phyloP scores from a whole-genome alignment of 345 rosid species.

The Toxicodendron radicans region DNA sequence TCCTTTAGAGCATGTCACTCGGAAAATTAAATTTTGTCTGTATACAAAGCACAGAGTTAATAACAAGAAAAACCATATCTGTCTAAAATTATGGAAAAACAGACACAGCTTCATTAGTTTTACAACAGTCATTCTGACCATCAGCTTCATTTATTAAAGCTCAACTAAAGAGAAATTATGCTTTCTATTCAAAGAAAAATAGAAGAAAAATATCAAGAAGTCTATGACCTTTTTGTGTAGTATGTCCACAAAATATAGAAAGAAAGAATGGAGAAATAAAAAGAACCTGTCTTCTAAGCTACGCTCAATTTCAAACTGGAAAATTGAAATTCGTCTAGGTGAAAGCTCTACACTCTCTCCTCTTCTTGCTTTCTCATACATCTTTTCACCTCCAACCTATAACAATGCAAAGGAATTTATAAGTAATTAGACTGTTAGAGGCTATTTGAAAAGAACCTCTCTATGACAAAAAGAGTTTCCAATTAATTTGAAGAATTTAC shows the following conservation, averaged over 20 bases:
- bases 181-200: not conserved
- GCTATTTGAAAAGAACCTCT: not conserved
- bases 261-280: not conserved
- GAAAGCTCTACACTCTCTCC: slow-evolving; percentile 89
- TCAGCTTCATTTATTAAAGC: not conserved
- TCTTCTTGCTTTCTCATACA: slow-evolving; percentile 97
- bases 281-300: slow-evolving; percentile 85
- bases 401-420: not conserved
- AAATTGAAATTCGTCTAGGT: slow-evolving; percentile 85
- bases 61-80: not conserved
- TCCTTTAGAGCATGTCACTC: slow-evolving; percentile 86
- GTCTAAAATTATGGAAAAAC: not conserved
- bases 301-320: slow-evolving; percentile 78
- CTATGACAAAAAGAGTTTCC: not conserved
- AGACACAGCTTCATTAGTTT: not conserved
- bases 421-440: not conserved
- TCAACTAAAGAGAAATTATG: not conserved
- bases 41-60: slow-evolving; percentile 21
- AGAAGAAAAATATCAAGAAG: not conserved
- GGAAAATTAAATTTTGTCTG: slow-evolving; percentile 90
- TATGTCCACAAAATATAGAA: not conserved
- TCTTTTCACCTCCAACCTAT: slow-evolving; percentile 92
- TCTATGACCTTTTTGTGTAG: too few species aligned
- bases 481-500: not conserved
- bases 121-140: not conserved